Conservation (phyloP, 1,139 yeast genomes). For the Hansenula lynferdii region DNA sequence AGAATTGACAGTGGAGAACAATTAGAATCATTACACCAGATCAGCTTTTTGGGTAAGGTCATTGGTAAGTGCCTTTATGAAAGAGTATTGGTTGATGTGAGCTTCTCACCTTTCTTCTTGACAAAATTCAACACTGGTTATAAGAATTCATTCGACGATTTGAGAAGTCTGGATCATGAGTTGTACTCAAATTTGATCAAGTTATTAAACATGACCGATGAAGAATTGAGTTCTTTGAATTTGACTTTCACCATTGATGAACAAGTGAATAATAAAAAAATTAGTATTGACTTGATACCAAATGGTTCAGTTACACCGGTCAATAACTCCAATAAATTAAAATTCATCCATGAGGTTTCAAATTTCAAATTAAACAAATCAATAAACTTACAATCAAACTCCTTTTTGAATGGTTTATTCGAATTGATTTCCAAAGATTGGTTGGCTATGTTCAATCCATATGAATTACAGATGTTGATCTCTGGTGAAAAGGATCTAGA, state of each 20-base stretch:
- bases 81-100: conserved; percentile 71
- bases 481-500: conserved; percentile 71
- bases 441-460: conserved; percentile 81
- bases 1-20: conserved; percentile 22
- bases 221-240: conserved; percentile 55
- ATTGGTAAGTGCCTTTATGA: conserved; percentile 92
- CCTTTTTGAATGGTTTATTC: conserved; percentile 68
- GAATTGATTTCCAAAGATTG: conserved; percentile 66
- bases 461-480: conserved; percentile 77
- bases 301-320: conserved; percentile 57
- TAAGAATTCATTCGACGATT: conserved; percentile 71
- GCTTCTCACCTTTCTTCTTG: conserved; percentile 84
- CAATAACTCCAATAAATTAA: conserved; percentile 54
- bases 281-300: conserved; percentile 54
- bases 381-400: conserved; percentile 51
- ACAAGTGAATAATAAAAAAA: conserved; percentile 21
- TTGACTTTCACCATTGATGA: conserved; percentile 56
- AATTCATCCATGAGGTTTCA: conserved; percentile 75
- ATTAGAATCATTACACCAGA: conserved; percentile 34
- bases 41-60: conserved; percentile 70
- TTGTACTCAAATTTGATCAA: conserved; percentile 63
- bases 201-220: conserved; percentile 48
- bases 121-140: conserved; percentile 51
- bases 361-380: conserved; percentile 71
- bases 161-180: conserved; percentile 64